These are phyloP conservation scores for Raffaelea albimanens DNA, from an alignment of 2,329 filamentous ascomycete genomes.

Conservation along the genomic window DNA sequence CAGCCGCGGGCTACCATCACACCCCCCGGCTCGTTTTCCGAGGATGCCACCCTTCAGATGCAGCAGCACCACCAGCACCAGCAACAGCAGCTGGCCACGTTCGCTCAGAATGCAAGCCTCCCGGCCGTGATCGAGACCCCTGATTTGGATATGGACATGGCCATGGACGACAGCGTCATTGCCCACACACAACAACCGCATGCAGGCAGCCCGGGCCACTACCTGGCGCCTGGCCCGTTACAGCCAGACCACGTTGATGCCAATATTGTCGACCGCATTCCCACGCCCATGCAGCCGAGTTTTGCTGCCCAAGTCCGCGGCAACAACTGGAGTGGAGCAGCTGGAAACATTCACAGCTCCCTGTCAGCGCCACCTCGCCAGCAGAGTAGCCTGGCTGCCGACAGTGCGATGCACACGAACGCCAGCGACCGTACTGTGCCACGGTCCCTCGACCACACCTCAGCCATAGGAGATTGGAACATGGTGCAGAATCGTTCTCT, in stretches of 20 bases:
- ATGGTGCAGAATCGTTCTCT: slow-evolving; percentile 42
- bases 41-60: slow-evolving; percentile 18
- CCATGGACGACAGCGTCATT: slow-evolving; percentile 26
- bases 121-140: slow-evolving; percentile 12
- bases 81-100: slow-evolving; percentile 10
- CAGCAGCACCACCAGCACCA: slow-evolving; percentile 7
- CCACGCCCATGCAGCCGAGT: slow-evolving; percentile 49
- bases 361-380: neutral
- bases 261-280: slow-evolving; percentile 38
- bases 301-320: slow-evolving; percentile 47
- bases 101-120: slow-evolving; percentile 17
- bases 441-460: slow-evolving; percentile 32
- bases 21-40: slow-evolving; percentile 29
- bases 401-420: neutral
- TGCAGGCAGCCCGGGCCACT: slow-evolving; percentile 5
- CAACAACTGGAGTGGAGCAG: slow-evolving; percentile 34
- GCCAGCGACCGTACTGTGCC: slow-evolving; percentile 32
- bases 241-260: slow-evolving; percentile 22
- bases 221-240: slow-evolving; percentile 20
- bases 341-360: slow-evolving; percentile 18
- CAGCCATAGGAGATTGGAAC: slow-evolving; percentile 36
- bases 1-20: slow-evolving; percentile 24
- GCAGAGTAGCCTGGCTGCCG: neutral
- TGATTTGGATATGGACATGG: slow-evolving; percentile 43
- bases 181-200: slow-evolving; percentile 1